These are phyloP conservation scores for Clarireedia monteithiana DNA, from an alignment of 2,329 filamentous ascomycete genomes.

Conservation along the genomic window DNA sequence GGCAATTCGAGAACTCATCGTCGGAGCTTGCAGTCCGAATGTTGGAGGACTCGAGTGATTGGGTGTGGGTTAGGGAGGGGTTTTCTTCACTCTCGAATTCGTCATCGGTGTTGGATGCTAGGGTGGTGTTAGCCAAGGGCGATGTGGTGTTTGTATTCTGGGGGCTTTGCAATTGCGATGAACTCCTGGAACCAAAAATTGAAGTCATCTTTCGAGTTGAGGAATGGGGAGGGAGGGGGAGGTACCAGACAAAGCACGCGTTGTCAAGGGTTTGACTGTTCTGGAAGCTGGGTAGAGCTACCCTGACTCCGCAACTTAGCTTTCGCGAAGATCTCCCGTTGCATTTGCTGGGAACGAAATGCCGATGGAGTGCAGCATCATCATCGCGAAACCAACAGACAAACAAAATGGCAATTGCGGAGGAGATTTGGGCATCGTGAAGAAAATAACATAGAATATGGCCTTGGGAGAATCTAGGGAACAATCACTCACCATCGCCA, in stretches of 20 bases:
- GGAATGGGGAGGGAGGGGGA: neutral
- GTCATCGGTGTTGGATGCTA: neutral
- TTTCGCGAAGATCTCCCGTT: no score
- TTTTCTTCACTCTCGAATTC: neutral
- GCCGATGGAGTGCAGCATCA: no score
- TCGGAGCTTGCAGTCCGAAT: conserved; percentile 11
- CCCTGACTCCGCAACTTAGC: no score
- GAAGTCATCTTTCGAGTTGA: conserved; percentile 2
- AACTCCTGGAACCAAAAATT: conserved; percentile 5
- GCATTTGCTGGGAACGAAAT: no score
- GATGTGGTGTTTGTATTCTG: neutral
- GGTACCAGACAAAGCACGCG: neutral
- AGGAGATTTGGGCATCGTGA: neutral
- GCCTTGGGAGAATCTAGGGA: neutral
- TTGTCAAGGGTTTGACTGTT: neutral
- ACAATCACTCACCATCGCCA: neutral
- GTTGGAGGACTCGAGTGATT: neutral
- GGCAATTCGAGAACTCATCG: conserved; percentile 27
- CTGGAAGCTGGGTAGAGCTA: neutral
- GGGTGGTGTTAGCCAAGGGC: neutral
- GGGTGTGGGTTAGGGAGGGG: neutral
- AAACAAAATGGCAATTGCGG: neutral
- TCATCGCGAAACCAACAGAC: no score
- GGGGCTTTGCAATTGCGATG: neutral
- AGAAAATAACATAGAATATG: neutral